These are phyloP conservation scores for Sporobolomyces pararoseus DNA, from an alignment of 768 basidiomycete genomes.

Conservation along the genomic window DNA sequence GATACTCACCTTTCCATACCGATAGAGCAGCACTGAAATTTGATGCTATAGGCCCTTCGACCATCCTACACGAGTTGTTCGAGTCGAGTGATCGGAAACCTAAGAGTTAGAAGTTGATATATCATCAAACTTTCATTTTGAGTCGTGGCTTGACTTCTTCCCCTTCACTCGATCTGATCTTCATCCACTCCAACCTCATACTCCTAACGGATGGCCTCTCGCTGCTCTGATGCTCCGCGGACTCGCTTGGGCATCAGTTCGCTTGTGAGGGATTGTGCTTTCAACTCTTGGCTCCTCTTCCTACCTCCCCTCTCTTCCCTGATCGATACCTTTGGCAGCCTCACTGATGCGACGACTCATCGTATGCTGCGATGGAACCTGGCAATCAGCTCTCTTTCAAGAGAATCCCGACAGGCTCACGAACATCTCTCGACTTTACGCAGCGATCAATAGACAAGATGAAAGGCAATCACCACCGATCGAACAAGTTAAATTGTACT, in stretches of 20 bases:
- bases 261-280: too few species aligned
- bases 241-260: too few species aligned
- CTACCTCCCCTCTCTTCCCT: not conserved
- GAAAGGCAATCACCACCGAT: not conserved
- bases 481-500: conserved; percentile 26
- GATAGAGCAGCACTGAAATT: conserved; percentile 85
- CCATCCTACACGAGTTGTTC: not conserved
- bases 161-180: not conserved
- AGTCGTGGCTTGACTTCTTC: not conserved
- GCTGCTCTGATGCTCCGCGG: not conserved
- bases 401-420: not conserved
- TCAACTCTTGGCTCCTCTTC: too few species aligned
- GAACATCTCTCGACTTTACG: conserved; percentile 10
- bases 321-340: not conserved
- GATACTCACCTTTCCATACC: conserved; percentile 77
- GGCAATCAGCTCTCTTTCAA: conserved; percentile 20
- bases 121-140: not conserved
- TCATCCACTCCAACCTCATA: not conserved
- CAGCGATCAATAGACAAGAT: conserved; percentile 8
- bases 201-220: not conserved
- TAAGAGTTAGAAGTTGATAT: too few species aligned
- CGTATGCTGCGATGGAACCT: conserved; percentile 19
- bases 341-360: conserved; percentile 22
- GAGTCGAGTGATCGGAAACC: not conserved
- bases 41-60: conserved; percentile 6